These are phyloP conservation scores for Ophiosphaerella korrae DNA, from an alignment of 2,329 filamentous ascomycete species.

Conservation along the genomic window DNA sequence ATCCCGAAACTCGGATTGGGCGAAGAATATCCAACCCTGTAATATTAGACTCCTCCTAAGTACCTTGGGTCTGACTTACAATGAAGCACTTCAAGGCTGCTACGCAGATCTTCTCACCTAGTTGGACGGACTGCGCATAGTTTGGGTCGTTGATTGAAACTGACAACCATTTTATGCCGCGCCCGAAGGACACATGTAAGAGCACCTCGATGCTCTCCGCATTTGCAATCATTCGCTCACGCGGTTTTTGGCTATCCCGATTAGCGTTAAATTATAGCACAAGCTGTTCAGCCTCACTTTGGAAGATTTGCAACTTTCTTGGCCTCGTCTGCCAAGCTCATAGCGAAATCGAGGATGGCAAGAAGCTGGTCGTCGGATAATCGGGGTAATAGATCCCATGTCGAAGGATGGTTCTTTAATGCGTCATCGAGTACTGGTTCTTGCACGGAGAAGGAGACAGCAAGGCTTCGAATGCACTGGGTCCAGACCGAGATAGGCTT, in stretches of 20 bases:
- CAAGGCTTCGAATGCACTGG: constrained; percentile 67
- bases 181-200: constrained; percentile 50
- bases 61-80: constrained; percentile 18
- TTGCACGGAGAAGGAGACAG: constrained; percentile 61
- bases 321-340: constrained; percentile 68
- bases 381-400: constrained; percentile 52
- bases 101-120: constrained; percentile 40
- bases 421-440: constrained; percentile 55
- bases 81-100: constrained; percentile 44
- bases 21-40: constrained; percentile 77
- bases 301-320: constrained; percentile 70
- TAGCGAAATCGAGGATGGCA: constrained; percentile 68
- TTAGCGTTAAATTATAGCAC: constrained; percentile 3
- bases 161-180: constrained; percentile 42
- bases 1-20: constrained; percentile 66
- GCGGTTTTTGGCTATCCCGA: constrained; percentile 49
- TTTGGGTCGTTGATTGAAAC: constrained; percentile 27
- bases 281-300: constrained; percentile 30
- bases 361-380: constrained; percentile 59
- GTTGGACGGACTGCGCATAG: constrained; percentile 26
- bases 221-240: constrained; percentile 59
- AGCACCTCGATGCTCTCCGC: constrained; percentile 57
- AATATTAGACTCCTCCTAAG: constrained; percentile 11
- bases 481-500: constrained; percentile 72
- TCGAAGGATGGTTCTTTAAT: constrained; percentile 51